These are phyloP conservation scores for Kazachstania taianensis DNA, from an alignment of 805 yeast genomes.

Conservation along the genomic window DNA sequence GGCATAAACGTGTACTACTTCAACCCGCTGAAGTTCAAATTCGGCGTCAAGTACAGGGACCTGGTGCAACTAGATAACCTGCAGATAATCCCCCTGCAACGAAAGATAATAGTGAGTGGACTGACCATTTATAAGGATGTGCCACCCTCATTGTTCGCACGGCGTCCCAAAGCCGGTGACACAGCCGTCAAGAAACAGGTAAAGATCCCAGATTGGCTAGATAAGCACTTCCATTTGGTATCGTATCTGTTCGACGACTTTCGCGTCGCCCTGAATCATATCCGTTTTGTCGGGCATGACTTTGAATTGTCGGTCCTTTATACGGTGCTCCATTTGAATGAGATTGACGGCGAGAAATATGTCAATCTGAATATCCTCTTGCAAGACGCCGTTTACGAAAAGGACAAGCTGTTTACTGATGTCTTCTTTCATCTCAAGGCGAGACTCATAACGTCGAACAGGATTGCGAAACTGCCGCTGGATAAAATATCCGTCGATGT, in stretches of 20 bases:
- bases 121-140: slow-evolving; percentile 1
- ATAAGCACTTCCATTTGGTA: background rate
- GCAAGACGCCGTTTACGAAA: background rate
- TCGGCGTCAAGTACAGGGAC: slow-evolving; percentile 10
- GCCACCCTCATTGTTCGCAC: too few relatives aligned
- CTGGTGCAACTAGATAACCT: slow-evolving; percentile 10
- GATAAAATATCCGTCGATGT: slow-evolving; percentile 12
- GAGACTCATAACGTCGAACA: slow-evolving; percentile 1
- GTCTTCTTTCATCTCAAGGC: slow-evolving; percentile 1
- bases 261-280: slow-evolving; percentile 5
- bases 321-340: slow-evolving; percentile 1
- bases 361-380: background rate
- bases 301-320: slow-evolving; percentile 3
- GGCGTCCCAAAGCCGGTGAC: background rate
- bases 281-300: slow-evolving; percentile 2
- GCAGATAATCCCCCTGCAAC: slow-evolving; percentile 14
- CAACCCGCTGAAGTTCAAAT: slow-evolving; percentile 16
- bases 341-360: background rate
- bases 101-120: slow-evolving; percentile 9
- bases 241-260: slow-evolving; percentile 6
- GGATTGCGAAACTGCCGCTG: slow-evolving; percentile 5
- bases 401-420: slow-evolving; percentile 4
- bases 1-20: slow-evolving; percentile 14
- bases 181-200: background rate
- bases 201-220: slow-evolving; percentile 4